These are phyloP conservation scores for Graphiopsis chlorocephala DNA, from an alignment of 2,329 filamentous ascomycete species.

Conservation along the genomic window DNA sequence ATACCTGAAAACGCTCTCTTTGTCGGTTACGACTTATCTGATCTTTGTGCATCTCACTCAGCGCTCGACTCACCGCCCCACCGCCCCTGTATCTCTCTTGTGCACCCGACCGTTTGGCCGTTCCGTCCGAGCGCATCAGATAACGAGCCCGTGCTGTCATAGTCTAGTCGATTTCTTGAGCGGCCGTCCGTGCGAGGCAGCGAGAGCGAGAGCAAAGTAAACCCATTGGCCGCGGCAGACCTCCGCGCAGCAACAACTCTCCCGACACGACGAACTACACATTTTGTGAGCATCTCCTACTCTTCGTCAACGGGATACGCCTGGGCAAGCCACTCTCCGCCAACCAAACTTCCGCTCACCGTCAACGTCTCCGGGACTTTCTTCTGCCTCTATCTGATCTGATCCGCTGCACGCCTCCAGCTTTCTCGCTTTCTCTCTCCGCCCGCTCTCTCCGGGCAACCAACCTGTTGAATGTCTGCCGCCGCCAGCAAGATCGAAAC, in stretches of 20 bases:
- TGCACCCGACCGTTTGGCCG: conserved; percentile 1
- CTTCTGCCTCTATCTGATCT: not conserved
- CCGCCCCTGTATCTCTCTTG: not conserved
- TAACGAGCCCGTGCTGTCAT: conserved; percentile 9
- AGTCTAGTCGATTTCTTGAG: not conserved
- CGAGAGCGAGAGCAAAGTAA: conserved; percentile 1
- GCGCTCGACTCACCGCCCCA: not conserved
- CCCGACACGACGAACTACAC: not conserved
- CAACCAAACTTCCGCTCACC: not conserved
- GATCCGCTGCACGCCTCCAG: not conserved
- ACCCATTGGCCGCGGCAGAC: conserved; percentile 9
- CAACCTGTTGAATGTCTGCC: conserved; percentile 13
- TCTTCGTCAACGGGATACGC: not conserved
- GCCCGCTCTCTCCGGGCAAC: not conserved
- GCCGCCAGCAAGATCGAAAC: conserved; percentile 13
- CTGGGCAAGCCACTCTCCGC: not conserved
- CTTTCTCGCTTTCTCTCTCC: conserved; percentile 2
- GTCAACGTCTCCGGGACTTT: not conserved
- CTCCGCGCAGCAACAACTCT: not conserved
- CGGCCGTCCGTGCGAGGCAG: not conserved
- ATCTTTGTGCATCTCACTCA: not conserved
- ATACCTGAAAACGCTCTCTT: not conserved
- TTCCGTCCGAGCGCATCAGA: conserved; percentile 8
- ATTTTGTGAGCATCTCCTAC: not conserved
- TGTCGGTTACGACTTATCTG: conserved; percentile 5